Evolutionary conservation across 2,329 filamentous ascomycete species (phyloP), one percentile per base, ranked within the genome.

Genomic region (Aspergillus ibericus): DNA sequence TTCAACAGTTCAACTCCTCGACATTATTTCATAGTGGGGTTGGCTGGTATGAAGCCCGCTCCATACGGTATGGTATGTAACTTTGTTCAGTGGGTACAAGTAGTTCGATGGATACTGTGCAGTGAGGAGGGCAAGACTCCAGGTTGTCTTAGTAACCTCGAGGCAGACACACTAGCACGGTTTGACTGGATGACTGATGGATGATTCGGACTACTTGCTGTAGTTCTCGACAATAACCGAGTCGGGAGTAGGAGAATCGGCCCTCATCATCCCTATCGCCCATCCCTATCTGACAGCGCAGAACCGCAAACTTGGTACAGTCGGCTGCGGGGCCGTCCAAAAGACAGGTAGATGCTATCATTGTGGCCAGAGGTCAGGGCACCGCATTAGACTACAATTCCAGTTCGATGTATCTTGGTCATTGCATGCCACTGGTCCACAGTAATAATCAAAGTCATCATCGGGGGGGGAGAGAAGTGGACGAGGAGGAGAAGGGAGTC

Each of bases 271-370:
- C 58, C 59, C 61, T 59, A 52, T 57, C 22, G 47, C 49, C 29
- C 27, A 40, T 61, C 58, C 55, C 59, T 61, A 55, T 63, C 59
- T 61, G 61, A 63, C 63, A 63, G 59, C 57, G 56, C 65, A 66
- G 53, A 62, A 62, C 59, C 59, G 56, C 59, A 67, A 67, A 63
- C 58, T 63, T 64, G 60, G 65, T 64, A 56, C 35, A 50, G 54
- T 55, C 62, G 59, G 67, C 50, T 67, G 67, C 64, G 66, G 67
- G 66, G 64, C 63, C 59, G 60, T 55, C 53, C 53, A 57, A 38
- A 55, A 27, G 16, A 42, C 29, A 48, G 38, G 34, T 50, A 50
- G 50, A 42, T 32, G 13, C 22, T 27, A 18, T 53, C 35, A n/a
- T 25, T 42, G 27, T 22, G 40, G 29, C 29, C 34, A 40, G 22